These are phyloP conservation scores for Ormosia emarginata DNA, from an alignment of 306 rosid genomes.

Conservation along the genomic window DNA sequence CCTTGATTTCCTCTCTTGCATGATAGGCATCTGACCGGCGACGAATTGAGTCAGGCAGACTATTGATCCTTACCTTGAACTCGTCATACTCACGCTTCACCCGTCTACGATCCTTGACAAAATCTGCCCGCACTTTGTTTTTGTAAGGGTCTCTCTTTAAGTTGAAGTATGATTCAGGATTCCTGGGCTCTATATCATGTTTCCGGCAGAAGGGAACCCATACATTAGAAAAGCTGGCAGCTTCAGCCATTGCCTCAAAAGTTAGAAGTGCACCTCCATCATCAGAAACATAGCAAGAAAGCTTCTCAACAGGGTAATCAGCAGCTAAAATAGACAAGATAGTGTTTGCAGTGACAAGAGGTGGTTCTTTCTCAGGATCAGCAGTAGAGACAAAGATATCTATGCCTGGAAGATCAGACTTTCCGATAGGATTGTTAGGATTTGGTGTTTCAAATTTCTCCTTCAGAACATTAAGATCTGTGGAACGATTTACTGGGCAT, in stretches of 20 bases:
- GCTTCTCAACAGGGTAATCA: conserved; percentile 89
- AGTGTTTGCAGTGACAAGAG: conserved; percentile 92
- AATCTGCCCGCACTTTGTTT: conserved; percentile 78
- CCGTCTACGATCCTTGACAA: conserved; percentile 86
- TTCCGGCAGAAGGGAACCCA: conserved; percentile 97
- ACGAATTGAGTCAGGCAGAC: conserved; percentile 86
- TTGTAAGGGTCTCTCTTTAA: conserved; percentile 86
- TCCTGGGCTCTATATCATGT: conserved; percentile 85
- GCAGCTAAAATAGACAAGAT: conserved; percentile 86
- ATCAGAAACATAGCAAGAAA: conserved; percentile 93
- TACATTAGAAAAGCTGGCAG: conserved; percentile 80
- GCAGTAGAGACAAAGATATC: conserved; percentile 93
- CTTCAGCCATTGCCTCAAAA: conserved; percentile 98
- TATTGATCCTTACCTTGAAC: conserved; percentile 85
- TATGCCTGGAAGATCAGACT: conserved; percentile 91
- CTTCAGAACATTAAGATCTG: conserved; percentile 79
- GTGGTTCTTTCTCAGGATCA: conserved; percentile 95
- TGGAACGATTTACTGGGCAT: conserved; percentile 76
- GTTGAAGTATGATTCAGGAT: conserved; percentile 84
- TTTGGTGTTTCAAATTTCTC: conserved; percentile 77
- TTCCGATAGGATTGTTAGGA: conserved; percentile 73
- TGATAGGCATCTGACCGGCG: conserved; percentile 93
- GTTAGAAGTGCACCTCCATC: conserved; percentile 96
- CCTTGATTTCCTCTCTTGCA: conserved; percentile 88
- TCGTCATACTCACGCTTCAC: conserved; percentile 94